These are phyloP conservation scores for Candida nanaspora DNA, from an alignment of 805 yeast species.

Conservation along the genomic window DNA sequence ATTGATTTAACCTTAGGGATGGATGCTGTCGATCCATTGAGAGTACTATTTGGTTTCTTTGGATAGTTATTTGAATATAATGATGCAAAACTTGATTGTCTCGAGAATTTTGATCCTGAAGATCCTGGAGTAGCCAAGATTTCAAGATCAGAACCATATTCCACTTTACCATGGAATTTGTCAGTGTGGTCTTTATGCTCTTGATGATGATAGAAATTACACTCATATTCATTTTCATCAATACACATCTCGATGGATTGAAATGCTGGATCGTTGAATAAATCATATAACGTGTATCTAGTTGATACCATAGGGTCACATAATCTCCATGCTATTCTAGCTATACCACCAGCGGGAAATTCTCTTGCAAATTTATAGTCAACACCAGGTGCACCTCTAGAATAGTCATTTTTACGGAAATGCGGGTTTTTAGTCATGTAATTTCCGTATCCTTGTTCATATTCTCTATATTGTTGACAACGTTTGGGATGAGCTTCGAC, in stretches of 20 bases:
- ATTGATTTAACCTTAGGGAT: not conserved
- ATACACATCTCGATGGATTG: slow-evolving; percentile 55
- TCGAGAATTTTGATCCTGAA: not conserved
- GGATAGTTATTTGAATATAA: not conserved
- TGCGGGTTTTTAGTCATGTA: slow-evolving; percentile 24
- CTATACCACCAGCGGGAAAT: slow-evolving; percentile 52
- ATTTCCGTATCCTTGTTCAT: slow-evolving; percentile 29
- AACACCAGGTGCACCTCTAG: slow-evolving; percentile 53
- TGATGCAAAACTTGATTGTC: slow-evolving; percentile 1
- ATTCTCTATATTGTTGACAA: slow-evolving; percentile 47
- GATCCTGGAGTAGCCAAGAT: not conserved
- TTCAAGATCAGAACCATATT: slow-evolving; percentile 11
- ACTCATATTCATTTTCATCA: slow-evolving; percentile 33
- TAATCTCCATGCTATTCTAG: slow-evolving; percentile 74
- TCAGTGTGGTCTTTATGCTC: slow-evolving; percentile 5
- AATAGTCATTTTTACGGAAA: slow-evolving; percentile 38
- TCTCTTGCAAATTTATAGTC: slow-evolving; percentile 66
- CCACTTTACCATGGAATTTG: slow-evolving; percentile 11
- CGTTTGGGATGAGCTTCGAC: slow-evolving; percentile 39
- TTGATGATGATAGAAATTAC: slow-evolving; percentile 12
- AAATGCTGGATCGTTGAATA: slow-evolving; percentile 67
- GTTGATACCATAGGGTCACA: slow-evolving; percentile 55
- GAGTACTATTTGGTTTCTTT: not conserved
- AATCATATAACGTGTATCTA: slow-evolving; percentile 50
- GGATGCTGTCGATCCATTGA: not conserved